Evolutionary conservation across 768 basidiomycete species (phyloP).

Genomic region (Lactifluus hygrophoroides): DNA sequence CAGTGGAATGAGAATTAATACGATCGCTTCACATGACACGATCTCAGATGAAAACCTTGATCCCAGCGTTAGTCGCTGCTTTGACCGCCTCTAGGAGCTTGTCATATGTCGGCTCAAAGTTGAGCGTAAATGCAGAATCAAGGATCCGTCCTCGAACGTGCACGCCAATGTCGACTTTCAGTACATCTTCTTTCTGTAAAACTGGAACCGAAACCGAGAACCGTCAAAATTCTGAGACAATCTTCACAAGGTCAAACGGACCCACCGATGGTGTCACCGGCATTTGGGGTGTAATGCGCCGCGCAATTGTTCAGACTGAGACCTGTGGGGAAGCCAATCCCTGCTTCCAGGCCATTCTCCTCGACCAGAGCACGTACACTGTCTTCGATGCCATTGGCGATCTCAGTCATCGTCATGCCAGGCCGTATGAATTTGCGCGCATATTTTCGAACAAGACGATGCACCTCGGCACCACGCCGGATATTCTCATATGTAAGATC

Average conservation of each 20-base stretch:
- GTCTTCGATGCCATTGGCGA: slow-evolving; percentile 89
- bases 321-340: slow-evolving; percentile 95
- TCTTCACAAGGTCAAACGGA: slow-evolving; percentile 11
- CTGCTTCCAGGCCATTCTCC: slow-evolving; percentile 75
- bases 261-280: slow-evolving; percentile 77
- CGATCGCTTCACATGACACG: not conserved
- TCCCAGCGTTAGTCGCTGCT: slow-evolving; percentile 89
- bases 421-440: slow-evolving; percentile 80
- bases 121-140: slow-evolving; percentile 94
- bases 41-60: slow-evolving; percentile 52
- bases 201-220: slow-evolving; percentile 39
- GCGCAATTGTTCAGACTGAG: slow-evolving; percentile 91
- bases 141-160: slow-evolving; percentile 93
- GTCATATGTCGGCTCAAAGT: slow-evolving; percentile 84
- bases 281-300: slow-evolving; percentile 94
- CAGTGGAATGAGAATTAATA: slow-evolving; percentile 1
- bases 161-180: slow-evolving; percentile 97
- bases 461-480: slow-evolving; percentile 90
- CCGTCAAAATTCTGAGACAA: not conserved
- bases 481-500: slow-evolving; percentile 83
- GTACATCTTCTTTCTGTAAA: slow-evolving; percentile 71
- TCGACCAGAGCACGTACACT: slow-evolving; percentile 88
- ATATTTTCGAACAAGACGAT: slow-evolving; percentile 80
- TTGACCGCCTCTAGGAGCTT: slow-evolving; percentile 83
- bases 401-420: slow-evolving; percentile 91